Evolutionary conservation across 495 filamentous ascomycete genomes (phyloP), one percentile per base, ranked within the genome.

Genomic region (Astrothelium macrocarpum): DNA sequence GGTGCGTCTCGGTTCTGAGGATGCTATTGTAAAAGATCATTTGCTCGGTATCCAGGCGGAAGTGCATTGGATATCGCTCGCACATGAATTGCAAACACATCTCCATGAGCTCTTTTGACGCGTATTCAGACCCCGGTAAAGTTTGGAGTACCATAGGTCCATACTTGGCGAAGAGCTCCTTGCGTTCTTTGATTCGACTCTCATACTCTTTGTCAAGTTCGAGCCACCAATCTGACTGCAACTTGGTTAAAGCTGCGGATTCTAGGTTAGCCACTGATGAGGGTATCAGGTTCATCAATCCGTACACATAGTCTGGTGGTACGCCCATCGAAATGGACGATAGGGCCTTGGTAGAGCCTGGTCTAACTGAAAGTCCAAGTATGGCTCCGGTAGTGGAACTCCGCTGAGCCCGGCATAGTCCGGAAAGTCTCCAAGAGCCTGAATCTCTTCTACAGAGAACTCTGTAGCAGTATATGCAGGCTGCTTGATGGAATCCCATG

Each of bases 231-330:
- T 95, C 85, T 0, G 87, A 80, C 67, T 96, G 88, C 68, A 92
- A 76, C 63, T 90, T 95, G 36, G 81, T 86, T 11, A 94, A 75
- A 7, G 91, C 91, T 96, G 64, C 26, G 53, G 12, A 2, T 25
- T 25, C 20, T 62, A 53, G 53, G 63, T 74, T 59, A 74, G 70
- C 39, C 32, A 31, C 20, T 5, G 9, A 49, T 11, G 64, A 16
- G 23, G 60, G 2, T 32, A 9, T 25, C 28, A 3, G 12, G 46
- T 49, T 53, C 12, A 23, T 20, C 14, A 36, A 7, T 29, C 80
- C 86, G 65, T 83, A 95, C 91, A 90, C 91, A 96, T 96, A 0
- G 91, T 95, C 73, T 96, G 91, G 72, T 94, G 88, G 72, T 96
- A 96, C 0, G 79, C 74, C 91, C 91, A 96, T 71, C 91, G 76